Base-by-base conservation (phyloP, 306 rosid species). In the Trifolium pratense region DNA sequence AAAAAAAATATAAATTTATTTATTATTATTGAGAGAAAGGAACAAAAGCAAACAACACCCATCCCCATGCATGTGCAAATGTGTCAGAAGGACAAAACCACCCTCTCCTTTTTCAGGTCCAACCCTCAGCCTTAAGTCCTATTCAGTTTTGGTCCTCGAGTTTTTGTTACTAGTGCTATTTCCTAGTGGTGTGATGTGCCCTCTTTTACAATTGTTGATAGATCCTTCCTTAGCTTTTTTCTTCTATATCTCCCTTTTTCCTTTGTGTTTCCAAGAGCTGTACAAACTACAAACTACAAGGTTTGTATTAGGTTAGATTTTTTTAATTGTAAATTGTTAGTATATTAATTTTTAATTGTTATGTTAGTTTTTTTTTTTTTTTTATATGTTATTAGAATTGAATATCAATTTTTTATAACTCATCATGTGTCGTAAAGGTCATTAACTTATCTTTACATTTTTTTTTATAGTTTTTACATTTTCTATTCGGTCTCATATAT, bases 61-160 rank as follows among this genome's bases (percentile, higher is more conserved):
- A 85, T 85, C 88, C 88, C 88, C 80, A 85, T 83, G 82, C 80
- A 85, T 85, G 82, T 83, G 87, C 77, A 53, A 83, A 42, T 39
- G 63, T 57, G 79, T 72, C 77, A 58, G 74, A 76, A 71, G 15
- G 75, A 78, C 74, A 74, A 74, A 84, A 70, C 51, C 43, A 69
- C 60, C 76, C 70, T 74, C 85, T 69, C 66, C 74, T 57, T 78
- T 68, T 68, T 60, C 64, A 71, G 84, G 70, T 58, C 67, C 63
- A 80, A 34, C 71, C 71, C 49, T 16, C 51, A 76, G 78, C 79
- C 79, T 52, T 17, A 32, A 29, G 82, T 81, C 84, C n/a, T 70
- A 59, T 79, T 86, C 88, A 79, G 16, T 74, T 84, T 83, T 76
- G 86, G 84, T 74, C 77, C 76, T 72, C 63, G 77, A 53, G 71